A percentile compares a stretch with the other conserved stretches of the same genome.
phyloP scores from a whole-genome alignment of 306 rosid species.

The Biancaea sappan region DNA sequence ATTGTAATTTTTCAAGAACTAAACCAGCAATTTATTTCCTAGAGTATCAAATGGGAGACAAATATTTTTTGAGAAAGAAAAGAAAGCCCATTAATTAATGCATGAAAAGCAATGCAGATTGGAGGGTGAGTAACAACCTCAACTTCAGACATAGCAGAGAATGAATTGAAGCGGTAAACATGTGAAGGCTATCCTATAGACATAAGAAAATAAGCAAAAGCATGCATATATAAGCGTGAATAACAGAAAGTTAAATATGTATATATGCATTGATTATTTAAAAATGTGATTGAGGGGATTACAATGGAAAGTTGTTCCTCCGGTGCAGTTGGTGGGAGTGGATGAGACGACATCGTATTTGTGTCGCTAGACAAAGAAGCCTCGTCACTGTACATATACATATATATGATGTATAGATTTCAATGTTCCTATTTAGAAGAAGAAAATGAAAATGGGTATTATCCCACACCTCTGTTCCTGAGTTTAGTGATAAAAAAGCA shows the following conservation, averaged over 20 bases:
- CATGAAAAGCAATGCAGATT: slow-evolving; percentile 1
- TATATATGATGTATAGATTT: background rate
- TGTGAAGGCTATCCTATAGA: background rate
- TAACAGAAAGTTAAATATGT: background rate
- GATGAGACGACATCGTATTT: slow-evolving; percentile 41
- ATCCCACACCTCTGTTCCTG: background rate
- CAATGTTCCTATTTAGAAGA: background rate
- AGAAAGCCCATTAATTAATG: background rate
- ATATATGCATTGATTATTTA: too few species aligned
- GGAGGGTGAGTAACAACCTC: background rate
- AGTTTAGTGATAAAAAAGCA: slow-evolving; percentile 13
- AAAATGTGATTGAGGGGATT: slow-evolving; percentile 33
- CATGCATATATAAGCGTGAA: too few species aligned
- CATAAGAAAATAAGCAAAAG: too few species aligned
- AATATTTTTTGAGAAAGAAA: background rate
- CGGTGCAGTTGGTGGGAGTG: slow-evolving; percentile 23
- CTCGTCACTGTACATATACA: background rate
- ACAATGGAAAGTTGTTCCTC: slow-evolving; percentile 54
- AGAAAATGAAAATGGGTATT: slow-evolving; percentile 26
- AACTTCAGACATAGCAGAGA: background rate
- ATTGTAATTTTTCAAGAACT: too few species aligned
- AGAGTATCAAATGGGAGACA: background rate
- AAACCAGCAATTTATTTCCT: too few species aligned
- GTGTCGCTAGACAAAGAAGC: slow-evolving; percentile 6
- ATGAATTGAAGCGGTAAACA: background rate